Base-by-base conservation (phyloP, 495 filamentous ascomycete species). In the Penicillium robsamsonii region DNA sequence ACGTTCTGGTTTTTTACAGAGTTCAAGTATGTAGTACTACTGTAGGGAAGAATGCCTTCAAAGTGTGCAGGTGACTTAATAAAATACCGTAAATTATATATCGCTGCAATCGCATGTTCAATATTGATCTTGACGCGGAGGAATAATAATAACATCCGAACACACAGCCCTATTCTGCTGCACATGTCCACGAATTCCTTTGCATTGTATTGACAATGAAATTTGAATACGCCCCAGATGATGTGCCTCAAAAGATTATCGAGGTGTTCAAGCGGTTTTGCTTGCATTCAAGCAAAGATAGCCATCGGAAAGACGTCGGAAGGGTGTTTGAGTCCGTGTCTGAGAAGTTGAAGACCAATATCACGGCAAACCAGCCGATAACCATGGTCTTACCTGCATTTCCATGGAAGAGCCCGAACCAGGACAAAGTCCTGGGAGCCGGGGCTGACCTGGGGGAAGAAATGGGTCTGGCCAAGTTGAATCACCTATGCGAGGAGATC, bases 341-440 rank as follows among this genome's bases (percentile, higher is more conserved):
- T 9, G 52, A 54, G 8, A 54, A 54, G 33, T 5, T 54, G 22
- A 54, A 46, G 41, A 20, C 18, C 22, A 24, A 54, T 38, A 46
- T 54, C n/a, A 24, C 20, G 5, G 52, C 41, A 15, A 46, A 54
- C 18, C 43, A 54, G 24, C 42, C 42, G 18, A 46, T 46, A 5
- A 54, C 52, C 12, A 54, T 54, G 52, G 42, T 54, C 10, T 18
- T 54, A 22, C 52, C 52, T 33, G 52, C 52, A 38, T 54, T 54
- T 25, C 52, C 52, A 29, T 54, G 52, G 52, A 54, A 54, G n/a
- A 54, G 29, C 13, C 52, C 52, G 2, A 54, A 54, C 24, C 30
- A 30, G 22, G 33, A 54, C 42, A 54, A 54, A 54, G 52, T 54
- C 1, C 29, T 54, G 1, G 52, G 52, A 9, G 31, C 30, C 18